Evolutionary conservation across 495 filamentous ascomycete species (phyloP).

Genomic region (Neurospora sp.): DNA sequence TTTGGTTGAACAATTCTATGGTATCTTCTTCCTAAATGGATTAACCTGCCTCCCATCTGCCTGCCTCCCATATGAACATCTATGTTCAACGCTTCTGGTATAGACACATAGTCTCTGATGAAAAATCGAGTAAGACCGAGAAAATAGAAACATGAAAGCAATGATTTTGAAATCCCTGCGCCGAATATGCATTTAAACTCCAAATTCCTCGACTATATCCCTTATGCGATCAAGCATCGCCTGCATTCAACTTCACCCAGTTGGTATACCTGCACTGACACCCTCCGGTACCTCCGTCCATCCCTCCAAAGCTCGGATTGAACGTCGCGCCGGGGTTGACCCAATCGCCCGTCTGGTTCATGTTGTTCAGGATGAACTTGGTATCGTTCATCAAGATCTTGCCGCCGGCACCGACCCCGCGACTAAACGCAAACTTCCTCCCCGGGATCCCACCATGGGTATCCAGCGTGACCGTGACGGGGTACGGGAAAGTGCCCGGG

Average conservation of each 20-base stretch:
- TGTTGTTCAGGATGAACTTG: constrained; percentile 47
- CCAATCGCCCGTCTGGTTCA: constrained; percentile 47
- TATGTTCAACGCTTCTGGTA: not conserved
- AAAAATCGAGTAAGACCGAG: not conserved
- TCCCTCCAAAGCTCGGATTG: constrained; percentile 38
- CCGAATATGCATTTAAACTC: not conserved
- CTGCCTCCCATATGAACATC: not conserved
- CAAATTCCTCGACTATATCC: not conserved
- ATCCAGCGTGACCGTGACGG: constrained; percentile 70
- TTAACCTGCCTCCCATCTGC: not conserved
- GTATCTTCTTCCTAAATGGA: not conserved
- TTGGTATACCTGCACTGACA: constrained; percentile 70
- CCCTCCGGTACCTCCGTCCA: constrained; percentile 63
- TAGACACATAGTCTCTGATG: not conserved
- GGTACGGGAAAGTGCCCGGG: constrained; percentile 77
- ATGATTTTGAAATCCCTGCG: not conserved
- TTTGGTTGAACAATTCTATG: not conserved
- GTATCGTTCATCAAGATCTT: constrained; percentile 41
- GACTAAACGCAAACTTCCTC: constrained; percentile 62
- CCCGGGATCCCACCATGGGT: constrained; percentile 58
- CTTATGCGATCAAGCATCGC: not conserved
- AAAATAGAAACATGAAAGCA: not conserved
- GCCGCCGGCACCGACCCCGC: constrained; percentile 45
- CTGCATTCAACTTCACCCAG: constrained; percentile 31
- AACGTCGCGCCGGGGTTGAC: constrained; percentile 44